A percentile compares a stretch with the other conserved stretches of the same genome.
Evolutionary conservation across 352 stramenopile genomes (phyloP).

Genomic region (Aphanomyces euteiches): DNA sequence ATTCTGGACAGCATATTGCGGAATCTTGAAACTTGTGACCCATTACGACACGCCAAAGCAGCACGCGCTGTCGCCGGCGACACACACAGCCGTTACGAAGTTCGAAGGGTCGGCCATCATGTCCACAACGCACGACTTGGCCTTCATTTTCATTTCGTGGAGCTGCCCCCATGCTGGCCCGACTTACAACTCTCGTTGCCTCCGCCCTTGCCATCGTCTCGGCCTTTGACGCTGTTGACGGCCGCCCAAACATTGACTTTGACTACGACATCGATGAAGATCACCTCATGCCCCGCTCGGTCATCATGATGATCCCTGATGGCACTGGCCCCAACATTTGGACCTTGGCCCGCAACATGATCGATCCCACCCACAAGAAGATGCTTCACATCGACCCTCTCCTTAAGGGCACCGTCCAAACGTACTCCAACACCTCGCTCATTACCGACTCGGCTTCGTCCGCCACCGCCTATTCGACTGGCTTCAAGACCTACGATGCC

Average conservation of each 20-base stretch:
- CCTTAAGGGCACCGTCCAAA: slow-evolving; percentile 55
- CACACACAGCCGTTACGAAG: too few species aligned
- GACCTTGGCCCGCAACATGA: slow-evolving; percentile 50
- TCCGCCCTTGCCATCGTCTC: background rate
- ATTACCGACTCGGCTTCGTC: slow-evolving; percentile 61
- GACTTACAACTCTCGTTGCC: background rate
- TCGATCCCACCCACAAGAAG: slow-evolving; percentile 50
- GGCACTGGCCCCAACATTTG: slow-evolving; percentile 65
- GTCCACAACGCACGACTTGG: too few species aligned
- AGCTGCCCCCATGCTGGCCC: background rate
- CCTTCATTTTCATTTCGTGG: too few species aligned
- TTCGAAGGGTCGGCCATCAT: too few species aligned
- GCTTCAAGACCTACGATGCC: slow-evolving; percentile 63
- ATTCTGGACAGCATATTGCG: too few species aligned
- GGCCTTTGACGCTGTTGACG: background rate
- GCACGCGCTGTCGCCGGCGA: too few species aligned
- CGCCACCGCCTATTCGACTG: slow-evolving; percentile 53
- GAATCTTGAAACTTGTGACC: too few species aligned
- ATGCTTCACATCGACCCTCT: slow-evolving; percentile 58
- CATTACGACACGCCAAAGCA: too few species aligned
- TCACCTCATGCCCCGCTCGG: slow-evolving; percentile 40
- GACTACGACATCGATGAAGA: slow-evolving; percentile 59
- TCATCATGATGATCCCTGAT: slow-evolving; percentile 76
- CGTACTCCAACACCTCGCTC: slow-evolving; percentile 58
- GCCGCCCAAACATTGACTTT: slow-evolving; percentile 38